Evolutionary conservation across 2,329 filamentous ascomycete species (phyloP).

Genomic region (Lasiodiplodia theobromae): DNA sequence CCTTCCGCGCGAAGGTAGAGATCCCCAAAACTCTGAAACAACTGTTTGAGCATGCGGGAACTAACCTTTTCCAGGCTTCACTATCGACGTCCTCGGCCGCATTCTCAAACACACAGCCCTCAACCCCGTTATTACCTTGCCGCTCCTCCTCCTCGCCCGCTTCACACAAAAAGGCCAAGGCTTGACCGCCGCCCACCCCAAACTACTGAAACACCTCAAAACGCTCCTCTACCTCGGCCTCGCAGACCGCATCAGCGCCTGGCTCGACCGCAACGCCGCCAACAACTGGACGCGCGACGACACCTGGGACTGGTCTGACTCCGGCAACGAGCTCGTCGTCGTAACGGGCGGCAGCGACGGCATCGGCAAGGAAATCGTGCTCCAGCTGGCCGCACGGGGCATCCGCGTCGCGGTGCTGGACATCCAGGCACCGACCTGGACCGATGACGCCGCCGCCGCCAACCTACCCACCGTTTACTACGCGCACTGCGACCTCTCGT

Average conservation of each 20-base stretch:
- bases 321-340: conserved; percentile 69
- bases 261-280: conserved; percentile 58
- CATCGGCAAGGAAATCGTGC: conserved; percentile 72
- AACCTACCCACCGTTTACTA: conserved; percentile 65
- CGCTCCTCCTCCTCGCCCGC: conserved; percentile 67
- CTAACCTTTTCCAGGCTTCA: conserved; percentile 37
- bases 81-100: conserved; percentile 64
- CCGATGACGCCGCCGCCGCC: conserved; percentile 33
- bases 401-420: conserved; percentile 77
- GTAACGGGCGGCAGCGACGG: conserved; percentile 78
- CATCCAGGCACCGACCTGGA: conserved; percentile 65
- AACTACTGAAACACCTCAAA: conserved; percentile 61
- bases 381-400: conserved; percentile 68
- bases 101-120: conserved; percentile 67
- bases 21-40: no score
- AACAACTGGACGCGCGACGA: conserved; percentile 60
- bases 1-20: conserved; percentile 48
- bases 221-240: conserved; percentile 62
- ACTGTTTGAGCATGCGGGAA: no score
- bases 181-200: conserved; percentile 61
- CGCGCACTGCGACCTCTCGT: conserved; percentile 75
- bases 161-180: conserved; percentile 69
- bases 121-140: conserved; percentile 69
- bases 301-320: conserved; percentile 64
- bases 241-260: conserved; percentile 56